Evolutionary conservation across 164 flowering plant species (phyloP).

Genomic region (Magnolia changhungtana): DNA sequence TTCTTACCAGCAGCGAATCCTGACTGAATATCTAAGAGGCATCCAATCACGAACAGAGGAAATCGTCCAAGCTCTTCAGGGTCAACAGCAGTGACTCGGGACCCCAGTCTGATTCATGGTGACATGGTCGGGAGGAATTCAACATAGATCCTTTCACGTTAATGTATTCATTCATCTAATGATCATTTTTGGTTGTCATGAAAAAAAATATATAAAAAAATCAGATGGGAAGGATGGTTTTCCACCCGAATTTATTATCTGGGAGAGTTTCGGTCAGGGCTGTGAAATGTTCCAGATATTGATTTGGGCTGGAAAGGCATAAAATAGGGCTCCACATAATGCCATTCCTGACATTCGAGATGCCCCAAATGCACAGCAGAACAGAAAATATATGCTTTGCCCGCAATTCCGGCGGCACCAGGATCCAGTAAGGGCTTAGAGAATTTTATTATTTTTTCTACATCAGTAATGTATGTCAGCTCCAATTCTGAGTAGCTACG

Average conservation of each 20-base stretch:
- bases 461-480: too few species aligned
- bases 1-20: constrained; percentile 80
- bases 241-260: too few species aligned
- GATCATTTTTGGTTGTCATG: too few species aligned
- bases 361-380: neutral
- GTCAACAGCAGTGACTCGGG: constrained; percentile 18
- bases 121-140: neutral
- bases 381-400: neutral
- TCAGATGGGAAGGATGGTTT: too few species aligned
- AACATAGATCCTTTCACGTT: neutral
- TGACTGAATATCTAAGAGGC: constrained; percentile 71
- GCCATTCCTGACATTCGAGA: too few species aligned
- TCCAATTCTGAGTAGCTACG: too few species aligned
- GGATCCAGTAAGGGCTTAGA: neutral
- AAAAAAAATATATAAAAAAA: too few species aligned
- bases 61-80: constrained; percentile 47
- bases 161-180: too few species aligned
- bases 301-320: too few species aligned
- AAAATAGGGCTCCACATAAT: too few species aligned
- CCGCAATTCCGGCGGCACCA: neutral
- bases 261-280: too few species aligned
- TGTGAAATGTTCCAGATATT: too few species aligned
- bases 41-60: constrained; percentile 78
- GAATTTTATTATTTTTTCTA: neutral
- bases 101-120: neutral